A percentile compares a stretch with the other conserved stretches of the same genome.
Conservation (phyloP, 495 filamentous ascomycete species). For the Podospora conica region DNA sequence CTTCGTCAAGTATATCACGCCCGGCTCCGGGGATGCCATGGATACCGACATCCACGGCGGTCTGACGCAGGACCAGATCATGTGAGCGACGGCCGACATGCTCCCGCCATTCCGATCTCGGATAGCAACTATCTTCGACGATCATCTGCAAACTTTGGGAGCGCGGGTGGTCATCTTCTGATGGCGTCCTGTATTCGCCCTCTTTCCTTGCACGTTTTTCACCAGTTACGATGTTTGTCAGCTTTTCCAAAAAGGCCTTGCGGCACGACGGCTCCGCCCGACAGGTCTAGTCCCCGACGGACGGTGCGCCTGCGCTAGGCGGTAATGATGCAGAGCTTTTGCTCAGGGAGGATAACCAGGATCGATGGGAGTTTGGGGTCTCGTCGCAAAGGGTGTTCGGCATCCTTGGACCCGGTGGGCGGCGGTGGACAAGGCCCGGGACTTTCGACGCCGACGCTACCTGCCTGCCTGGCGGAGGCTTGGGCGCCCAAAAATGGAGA, state of each 20-base stretch:
- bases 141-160: background rate
- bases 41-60: constrained; percentile 71
- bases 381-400: background rate
- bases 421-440: constrained; percentile 13
- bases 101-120: background rate
- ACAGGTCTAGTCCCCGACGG: background rate
- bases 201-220: constrained; percentile 8
- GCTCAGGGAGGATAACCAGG: constrained; percentile 16
- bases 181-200: background rate
- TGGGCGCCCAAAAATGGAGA: constrained; percentile 19
- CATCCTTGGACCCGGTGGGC: background rate
- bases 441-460: constrained; percentile 16
- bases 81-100: constrained; percentile 49
- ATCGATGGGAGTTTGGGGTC: constrained; percentile 4
- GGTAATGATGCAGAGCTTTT: constrained; percentile 10
- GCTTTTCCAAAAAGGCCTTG: constrained; percentile 7
- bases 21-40: constrained; percentile 64
- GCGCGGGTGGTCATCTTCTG: constrained; percentile 1
- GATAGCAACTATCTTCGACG: background rate
- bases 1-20: constrained; percentile 83
- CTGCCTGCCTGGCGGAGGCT: constrained; percentile 13
- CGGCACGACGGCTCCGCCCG: background rate
- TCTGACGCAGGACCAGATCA: constrained; percentile 95
- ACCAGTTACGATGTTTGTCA: constrained; percentile 17
- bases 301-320: constrained; percentile 1